Evolutionary conservation across 2,329 filamentous ascomycete genomes (phyloP), one percentile per base, ranked within the genome.

Genomic region (Calcarisporium arbuscula): DNA sequence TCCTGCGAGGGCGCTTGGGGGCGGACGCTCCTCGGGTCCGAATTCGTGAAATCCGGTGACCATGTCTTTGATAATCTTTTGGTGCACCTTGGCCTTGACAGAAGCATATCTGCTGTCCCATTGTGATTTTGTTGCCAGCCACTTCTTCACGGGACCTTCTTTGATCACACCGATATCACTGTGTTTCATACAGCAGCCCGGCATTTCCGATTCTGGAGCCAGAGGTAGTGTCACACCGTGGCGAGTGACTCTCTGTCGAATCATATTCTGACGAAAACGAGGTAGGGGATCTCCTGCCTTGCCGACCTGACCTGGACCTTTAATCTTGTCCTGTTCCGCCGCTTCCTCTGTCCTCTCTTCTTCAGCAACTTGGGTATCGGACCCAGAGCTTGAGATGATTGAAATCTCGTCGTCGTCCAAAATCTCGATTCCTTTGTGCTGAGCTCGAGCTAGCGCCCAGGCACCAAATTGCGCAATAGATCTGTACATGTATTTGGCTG

Each of bases 401-500:
- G 85, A 90, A 31, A 88, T 75, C 9, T 75, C 68, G 44, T 89
- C 84, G 40, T 94, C 85, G 40, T 89, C 82, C 22, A 82, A 58
- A 22, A 94, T 90, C 14, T 92, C 84, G 35, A 95, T 89, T 1
- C 77, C 76, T 1, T 73, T 76, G 40, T 86, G 73, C 52, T 95
- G 89, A 0, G 88, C 87, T 44, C 82, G 72, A 1, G 89, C 86
- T 16, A 95, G 69, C 1, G 84, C 83, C 89, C 89, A 96, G 0
- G 89, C 87, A 3, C 88, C 84, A 51, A 98, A 96, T 47, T 95
- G 90, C 1, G 92, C 85, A 34, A 95, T 79, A 2, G 86, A 85
- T 30, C 90, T 77, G 56, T 87, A 96, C 88, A 96, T 95, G 61
- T 84, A 85, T 57, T 96, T 96, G 29, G 90, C 92, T 1, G 92